Conservation (phyloP, 495 filamentous ascomycete genomes). For the Tuber umbilicatum region DNA sequence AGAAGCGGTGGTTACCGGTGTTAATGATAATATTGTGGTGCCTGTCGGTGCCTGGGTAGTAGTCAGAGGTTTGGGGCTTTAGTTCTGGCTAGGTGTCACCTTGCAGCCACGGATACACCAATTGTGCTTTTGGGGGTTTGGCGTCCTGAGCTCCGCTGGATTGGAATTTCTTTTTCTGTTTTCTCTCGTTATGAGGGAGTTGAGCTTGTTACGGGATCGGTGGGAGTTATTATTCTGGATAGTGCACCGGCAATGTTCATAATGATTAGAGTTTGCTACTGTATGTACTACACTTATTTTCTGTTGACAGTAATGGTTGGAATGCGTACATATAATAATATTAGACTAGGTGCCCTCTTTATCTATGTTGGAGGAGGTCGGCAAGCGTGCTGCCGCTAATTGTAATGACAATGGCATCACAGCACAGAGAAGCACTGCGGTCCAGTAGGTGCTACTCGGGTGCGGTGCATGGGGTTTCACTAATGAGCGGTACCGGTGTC, state of each 20-base stretch:
- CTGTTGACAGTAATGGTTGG: neutral
- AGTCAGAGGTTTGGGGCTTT: constrained; percentile 70
- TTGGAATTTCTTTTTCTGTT: neutral
- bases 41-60: constrained; percentile 90
- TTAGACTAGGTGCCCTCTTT: neutral
- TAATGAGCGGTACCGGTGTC: neutral
- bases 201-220: neutral
- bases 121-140: constrained; percentile 3
- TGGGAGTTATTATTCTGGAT: neutral
- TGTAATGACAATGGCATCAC: neutral
- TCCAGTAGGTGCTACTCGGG: neutral
- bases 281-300: neutral
- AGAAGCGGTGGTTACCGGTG: constrained; percentile 90
- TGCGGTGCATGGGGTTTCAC: neutral
- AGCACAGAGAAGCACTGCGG: neutral
- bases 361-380: neutral
- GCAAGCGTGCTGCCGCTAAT: neutral
- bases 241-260: neutral
- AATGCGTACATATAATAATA: neutral
- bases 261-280: neutral
- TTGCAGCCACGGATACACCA: neutral
- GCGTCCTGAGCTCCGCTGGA: constrained; percentile 1
- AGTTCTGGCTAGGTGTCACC: constrained; percentile 25
- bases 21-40: constrained; percentile 97
- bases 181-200: neutral